phyloP scores from a whole-genome alignment of 2,329 filamentous ascomycete species.

The Colletotrichum agaves region DNA sequence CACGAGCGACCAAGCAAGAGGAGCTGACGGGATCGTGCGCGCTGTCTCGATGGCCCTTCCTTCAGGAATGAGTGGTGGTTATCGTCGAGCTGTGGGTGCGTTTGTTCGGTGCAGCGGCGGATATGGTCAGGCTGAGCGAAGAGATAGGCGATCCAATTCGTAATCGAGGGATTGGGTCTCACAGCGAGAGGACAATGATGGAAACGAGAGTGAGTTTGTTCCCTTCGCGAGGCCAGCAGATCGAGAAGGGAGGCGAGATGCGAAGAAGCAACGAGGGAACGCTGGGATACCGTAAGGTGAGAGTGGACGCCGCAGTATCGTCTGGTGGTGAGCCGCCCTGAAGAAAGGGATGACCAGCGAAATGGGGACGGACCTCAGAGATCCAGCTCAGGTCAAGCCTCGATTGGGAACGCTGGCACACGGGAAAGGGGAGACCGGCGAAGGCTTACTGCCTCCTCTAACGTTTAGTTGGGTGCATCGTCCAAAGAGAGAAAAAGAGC shows the following conservation, averaged over 20 bases:
- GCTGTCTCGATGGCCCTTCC: conserved; percentile 2
- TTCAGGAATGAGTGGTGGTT: neutral
- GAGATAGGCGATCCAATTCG: neutral
- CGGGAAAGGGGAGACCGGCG: conserved; percentile 4
- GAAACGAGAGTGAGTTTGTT: conserved; percentile 25
- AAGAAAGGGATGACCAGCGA: conserved; percentile 22
- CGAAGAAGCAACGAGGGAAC: conserved; percentile 24
- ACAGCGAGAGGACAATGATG: neutral
- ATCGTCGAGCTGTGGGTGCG: neutral
- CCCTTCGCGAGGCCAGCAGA: conserved; percentile 11
- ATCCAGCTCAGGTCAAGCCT: conserved; percentile 4
- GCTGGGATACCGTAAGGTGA: neutral
- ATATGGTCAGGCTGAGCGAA: neutral
- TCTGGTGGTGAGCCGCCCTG: conserved; percentile 10
- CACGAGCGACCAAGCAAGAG: conserved; percentile 2
- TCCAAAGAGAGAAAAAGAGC: neutral
- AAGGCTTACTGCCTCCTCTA: conserved; percentile 1
- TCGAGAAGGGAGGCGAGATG: conserved; percentile 6
- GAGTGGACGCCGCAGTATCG: neutral
- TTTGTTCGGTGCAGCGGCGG: neutral
- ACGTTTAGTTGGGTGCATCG: neutral
- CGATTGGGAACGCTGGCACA: neutral
- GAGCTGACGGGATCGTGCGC: conserved; percentile 24
- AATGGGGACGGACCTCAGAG: conserved; percentile 8
- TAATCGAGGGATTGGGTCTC: neutral